Evolutionary conservation across 768 basidiomycete genomes (phyloP).

Genomic region (Daedaleopsis sinensis): DNA sequence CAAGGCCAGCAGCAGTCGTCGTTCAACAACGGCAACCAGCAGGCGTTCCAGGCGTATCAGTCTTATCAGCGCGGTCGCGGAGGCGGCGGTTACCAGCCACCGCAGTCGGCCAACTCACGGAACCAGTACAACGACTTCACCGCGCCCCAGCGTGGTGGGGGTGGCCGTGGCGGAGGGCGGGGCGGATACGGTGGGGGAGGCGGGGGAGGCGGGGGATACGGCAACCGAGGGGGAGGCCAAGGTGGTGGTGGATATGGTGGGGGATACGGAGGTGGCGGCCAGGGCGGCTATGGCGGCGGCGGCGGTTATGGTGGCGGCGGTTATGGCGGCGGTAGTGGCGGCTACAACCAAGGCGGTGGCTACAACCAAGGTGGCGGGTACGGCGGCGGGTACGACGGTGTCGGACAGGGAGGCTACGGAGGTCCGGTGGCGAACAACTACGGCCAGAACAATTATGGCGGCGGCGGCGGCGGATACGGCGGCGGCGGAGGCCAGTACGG

Average conservation of each 20-base stretch:
- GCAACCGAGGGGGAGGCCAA: slow-evolving; percentile 13
- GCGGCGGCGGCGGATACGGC: slow-evolving; percentile 23
- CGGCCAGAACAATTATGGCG: slow-evolving; percentile 14
- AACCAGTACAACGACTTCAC: slow-evolving; percentile 29
- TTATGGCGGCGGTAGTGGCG: slow-evolving; percentile 29
- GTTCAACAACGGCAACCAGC: slow-evolving; percentile 8
- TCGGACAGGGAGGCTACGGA: slow-evolving; percentile 36
- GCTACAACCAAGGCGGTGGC: slow-evolving; percentile 30
- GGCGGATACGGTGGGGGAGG: slow-evolving; percentile 8
- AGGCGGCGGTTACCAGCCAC: slow-evolving; percentile 8
- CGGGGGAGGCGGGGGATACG: slow-evolving; percentile 16
- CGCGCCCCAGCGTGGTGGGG: slow-evolving; percentile 22
- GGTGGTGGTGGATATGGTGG: slow-evolving; percentile 36
- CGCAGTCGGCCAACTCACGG: slow-evolving; percentile 11
- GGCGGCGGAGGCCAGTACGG: slow-evolving; percentile 15
- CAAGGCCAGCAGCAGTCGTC: slow-evolving; percentile 7
- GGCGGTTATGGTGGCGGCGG: slow-evolving; percentile 28
- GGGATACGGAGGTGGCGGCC: slow-evolving; percentile 22
- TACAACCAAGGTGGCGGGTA: slow-evolving; percentile 23
- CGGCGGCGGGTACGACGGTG: slow-evolving; percentile 8
- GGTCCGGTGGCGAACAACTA: slow-evolving; percentile 27
- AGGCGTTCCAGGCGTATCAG: slow-evolving; percentile 16
- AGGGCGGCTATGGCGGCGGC: slow-evolving; percentile 33
- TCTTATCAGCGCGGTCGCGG: slow-evolving; percentile 17
- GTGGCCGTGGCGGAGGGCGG: slow-evolving; percentile 26